Base-by-base conservation (phyloP, 140 eudicot genomes). In the Ambrosia hybrid region DNA sequence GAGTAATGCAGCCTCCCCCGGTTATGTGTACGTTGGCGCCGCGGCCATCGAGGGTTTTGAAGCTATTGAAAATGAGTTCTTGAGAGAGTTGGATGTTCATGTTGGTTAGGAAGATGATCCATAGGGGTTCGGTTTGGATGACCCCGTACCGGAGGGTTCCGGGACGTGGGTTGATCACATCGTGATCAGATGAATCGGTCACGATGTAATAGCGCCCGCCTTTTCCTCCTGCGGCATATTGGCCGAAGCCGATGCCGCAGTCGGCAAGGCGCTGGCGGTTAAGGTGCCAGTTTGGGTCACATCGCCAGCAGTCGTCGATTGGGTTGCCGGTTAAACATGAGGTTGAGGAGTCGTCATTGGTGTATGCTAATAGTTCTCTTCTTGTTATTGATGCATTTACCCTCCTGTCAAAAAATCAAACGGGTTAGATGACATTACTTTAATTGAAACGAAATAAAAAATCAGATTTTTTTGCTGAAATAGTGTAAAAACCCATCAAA, bases 211-310 rank as follows among this genome's bases (percentile, higher is more conserved):
- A 88, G 12, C 84, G 87, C 14, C 97, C 97, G 7, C 97, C 97
- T 72, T 88, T 91, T 34, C 96, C 97, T 33, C 97, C 97, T 2
- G 83, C 76, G 3, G 97, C 97, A 48, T 86, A 86, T 16, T 91
- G 97, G 73, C 97, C 97, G 57, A 91, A 91, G 38, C 97, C 97
- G 26, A 91, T 88, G 62, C 82, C 94, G 61, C 97, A 91, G n/a
- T 91, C 97, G 33, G 97, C 97, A 4, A 91, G 71, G 6, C 91
- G 81, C 48, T 91, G 97, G 71, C 97, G 96, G 81, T 88, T 81
- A 8, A 78, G 86, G 5, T 75, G 89, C 97, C 97, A 91, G 13
- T 81, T 80, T 0, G 94, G 83, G 83, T 88, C 97, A 45, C 97
- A 91, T 9, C 96, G 87, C 97, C 97, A 91, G 72, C 97, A 91